Evolutionary conservation across 805 yeast genomes (phyloP).

Genomic region (Cyberlindnera euphorbiae): DNA sequence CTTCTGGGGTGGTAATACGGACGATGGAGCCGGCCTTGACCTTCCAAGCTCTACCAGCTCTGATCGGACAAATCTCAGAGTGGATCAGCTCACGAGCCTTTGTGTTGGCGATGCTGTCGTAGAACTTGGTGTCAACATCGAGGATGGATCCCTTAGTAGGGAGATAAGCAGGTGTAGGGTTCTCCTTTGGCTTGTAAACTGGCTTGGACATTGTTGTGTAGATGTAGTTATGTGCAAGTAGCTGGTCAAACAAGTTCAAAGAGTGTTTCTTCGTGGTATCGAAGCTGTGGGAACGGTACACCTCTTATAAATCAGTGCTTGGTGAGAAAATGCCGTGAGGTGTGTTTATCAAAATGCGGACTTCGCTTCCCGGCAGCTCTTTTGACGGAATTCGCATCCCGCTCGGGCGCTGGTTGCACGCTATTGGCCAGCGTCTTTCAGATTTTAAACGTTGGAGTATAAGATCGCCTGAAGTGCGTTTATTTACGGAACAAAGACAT

Average conservation of each 20-base stretch:
- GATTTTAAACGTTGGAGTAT: too few species aligned
- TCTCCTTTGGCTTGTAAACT: slow-evolving; percentile 21
- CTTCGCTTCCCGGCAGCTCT: slow-evolving; percentile 9
- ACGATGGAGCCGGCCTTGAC: slow-evolving; percentile 59
- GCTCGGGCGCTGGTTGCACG: too few species aligned
- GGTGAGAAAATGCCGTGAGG: too few species aligned
- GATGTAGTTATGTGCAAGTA: too few species aligned
- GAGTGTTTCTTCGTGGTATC: too few species aligned
- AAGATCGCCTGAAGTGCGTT: too few species aligned
- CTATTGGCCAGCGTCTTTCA: too few species aligned
- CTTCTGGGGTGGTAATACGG: slow-evolving; percentile 58
- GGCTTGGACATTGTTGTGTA: slow-evolving; percentile 19
- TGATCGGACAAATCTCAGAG: slow-evolving; percentile 41
- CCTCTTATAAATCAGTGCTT: too few species aligned
- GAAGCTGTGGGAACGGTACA: too few species aligned
- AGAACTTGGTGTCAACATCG: slow-evolving; percentile 45
- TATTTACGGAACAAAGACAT: too few species aligned
- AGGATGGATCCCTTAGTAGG: slow-evolving; percentile 52
- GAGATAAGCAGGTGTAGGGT: slow-evolving; percentile 51
- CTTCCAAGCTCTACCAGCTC: slow-evolving; percentile 58
- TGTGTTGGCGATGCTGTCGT: slow-evolving; percentile 40
- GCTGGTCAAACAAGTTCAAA: too few species aligned
- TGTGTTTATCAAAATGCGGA: slow-evolving; percentile 6
- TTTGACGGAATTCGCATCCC: neutral
- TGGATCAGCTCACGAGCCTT: slow-evolving; percentile 37